Conservation (phyloP, 768 basidiomycete species). For the Podaxis carcinomalis region DNA sequence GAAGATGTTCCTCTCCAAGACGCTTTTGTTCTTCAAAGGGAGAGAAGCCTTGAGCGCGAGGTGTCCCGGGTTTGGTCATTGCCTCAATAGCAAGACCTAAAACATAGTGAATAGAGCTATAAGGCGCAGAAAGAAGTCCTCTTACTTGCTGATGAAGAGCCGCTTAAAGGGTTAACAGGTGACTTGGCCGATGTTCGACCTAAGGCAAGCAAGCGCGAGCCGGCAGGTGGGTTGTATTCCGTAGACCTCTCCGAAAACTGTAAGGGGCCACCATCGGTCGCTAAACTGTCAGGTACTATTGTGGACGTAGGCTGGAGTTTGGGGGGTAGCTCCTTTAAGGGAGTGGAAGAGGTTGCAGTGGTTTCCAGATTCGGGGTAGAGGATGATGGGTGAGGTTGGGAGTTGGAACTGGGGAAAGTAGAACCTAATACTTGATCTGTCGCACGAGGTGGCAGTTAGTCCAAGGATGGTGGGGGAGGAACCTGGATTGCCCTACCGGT, state of each 20-base stretch:
- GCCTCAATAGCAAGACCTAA: neutral
- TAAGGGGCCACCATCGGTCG: neutral
- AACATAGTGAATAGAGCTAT: neutral
- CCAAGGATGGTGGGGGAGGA: neutral
- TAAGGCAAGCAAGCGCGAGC: constrained; percentile 47
- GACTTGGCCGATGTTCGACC: constrained; percentile 31
- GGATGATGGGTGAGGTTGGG: neutral
- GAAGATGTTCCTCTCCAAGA: constrained; percentile 10
- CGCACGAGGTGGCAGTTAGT: neutral
- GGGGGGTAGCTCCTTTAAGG: neutral
- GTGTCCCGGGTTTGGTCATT: constrained; percentile 6
- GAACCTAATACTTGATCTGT: neutral
- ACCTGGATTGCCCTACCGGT: neutral
- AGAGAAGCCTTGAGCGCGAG: constrained; percentile 34
- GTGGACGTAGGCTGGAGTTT: constrained; percentile 1
- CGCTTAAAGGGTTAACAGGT: constrained; percentile 10
- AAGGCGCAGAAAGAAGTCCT: no score
- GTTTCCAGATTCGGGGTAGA: neutral
- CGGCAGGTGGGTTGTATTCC: constrained; percentile 43
- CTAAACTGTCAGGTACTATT: constrained; percentile 13
- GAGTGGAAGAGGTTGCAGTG: neutral
- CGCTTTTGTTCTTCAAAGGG: constrained; percentile 52
- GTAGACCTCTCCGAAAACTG: constrained; percentile 20
- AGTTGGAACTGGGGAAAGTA: neutral
- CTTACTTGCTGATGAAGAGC: neutral